Evolutionary conservation across 176 grass and related monocot genomes (phyloP), one percentile per base, ranked within the genome.

Genomic region (Carex pumila): DNA sequence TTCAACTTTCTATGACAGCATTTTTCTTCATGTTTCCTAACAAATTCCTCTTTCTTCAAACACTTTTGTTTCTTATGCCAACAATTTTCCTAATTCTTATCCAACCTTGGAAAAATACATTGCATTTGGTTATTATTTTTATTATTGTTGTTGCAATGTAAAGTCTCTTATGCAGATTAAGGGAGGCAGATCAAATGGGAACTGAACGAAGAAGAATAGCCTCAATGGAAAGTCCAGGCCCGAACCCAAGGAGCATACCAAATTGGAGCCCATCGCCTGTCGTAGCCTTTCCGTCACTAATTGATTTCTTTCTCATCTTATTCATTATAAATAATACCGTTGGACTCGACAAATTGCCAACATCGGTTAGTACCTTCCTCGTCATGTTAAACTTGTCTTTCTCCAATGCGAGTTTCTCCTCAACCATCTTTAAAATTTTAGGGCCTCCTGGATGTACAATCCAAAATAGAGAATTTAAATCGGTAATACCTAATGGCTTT

Each of bases 401-500:
- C 22, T 73, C 17, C 29, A 94, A 71, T 1, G 2, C 56, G 0
- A 94, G 59, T 81, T 77, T 83, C n/a, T 68, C 71, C 43, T 88
- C 85, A 2, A 94, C 31, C 54, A 84, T 60, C 62, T 89, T 88
- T 12, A 91, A 21, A 50, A 94, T 86, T 2, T 62, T 84, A 0
- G 85, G 56, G 0, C 87, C 84, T 1, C 89, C 87, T 7, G 89
- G 89, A 49, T 91, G 92, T 1, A 89, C 81, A 0, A 86, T 77
- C 88, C 90, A 94, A 83, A 94, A 94, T n/a, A 94, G 71, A 68
- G 91, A 89, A 32, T 92, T 94, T 84, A 85, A 94, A 19, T 85
- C 17, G 5, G 59, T 70, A 12, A n/a, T 71, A 6, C 79, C 87
- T 7, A 94, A 70, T 1, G 80, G 17, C 1, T 13, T 22, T 10